phyloP scores from a whole-genome alignment of 1,284 basidiomycete genomes.

The Entoloma clypeatum region DNA sequence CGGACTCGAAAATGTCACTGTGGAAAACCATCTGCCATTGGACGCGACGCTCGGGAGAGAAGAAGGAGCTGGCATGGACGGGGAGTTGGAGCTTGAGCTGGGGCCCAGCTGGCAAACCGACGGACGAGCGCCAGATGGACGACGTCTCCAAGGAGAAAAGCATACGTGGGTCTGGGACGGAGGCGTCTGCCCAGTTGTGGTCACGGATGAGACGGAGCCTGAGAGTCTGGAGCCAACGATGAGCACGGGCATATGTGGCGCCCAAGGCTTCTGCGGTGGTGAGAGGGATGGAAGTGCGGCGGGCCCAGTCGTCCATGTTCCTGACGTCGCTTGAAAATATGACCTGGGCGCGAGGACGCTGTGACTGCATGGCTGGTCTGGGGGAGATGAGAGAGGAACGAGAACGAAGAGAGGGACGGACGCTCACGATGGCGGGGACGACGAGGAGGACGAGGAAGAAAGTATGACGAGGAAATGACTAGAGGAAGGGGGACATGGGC shows the following conservation, averaged over 20 bases:
- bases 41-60: constrained; percentile 73
- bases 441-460: constrained; percentile 12
- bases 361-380: constrained; percentile 33
- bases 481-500: constrained; percentile 22
- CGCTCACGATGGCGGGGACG: constrained; percentile 12
- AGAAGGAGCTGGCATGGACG: constrained; percentile 74
- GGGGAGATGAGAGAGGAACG: constrained; percentile 4
- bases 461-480: constrained; percentile 11
- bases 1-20: constrained; percentile 73
- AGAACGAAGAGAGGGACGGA: constrained; percentile 10
- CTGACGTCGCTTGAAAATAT: constrained; percentile 72
- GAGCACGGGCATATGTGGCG: constrained; percentile 72
- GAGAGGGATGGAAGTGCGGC: constrained; percentile 69
- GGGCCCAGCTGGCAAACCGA: constrained; percentile 71
- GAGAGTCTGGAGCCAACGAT: constrained; percentile 64
- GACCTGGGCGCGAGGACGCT: constrained; percentile 48
- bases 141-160: constrained; percentile 73
- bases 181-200: constrained; percentile 63
- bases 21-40: constrained; percentile 89
- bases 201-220: constrained; percentile 58
- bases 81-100: constrained; percentile 69
- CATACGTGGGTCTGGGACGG: constrained; percentile 60
- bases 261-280: constrained; percentile 77
- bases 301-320: constrained; percentile 78
- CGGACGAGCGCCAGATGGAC: constrained; percentile 70